A percentile compares a stretch with the other conserved stretches of the same genome.
These are phyloP conservation scores for Amphirosellinia nigrospora DNA, from an alignment of 495 filamentous ascomycete species.

Conservation along the genomic window DNA sequence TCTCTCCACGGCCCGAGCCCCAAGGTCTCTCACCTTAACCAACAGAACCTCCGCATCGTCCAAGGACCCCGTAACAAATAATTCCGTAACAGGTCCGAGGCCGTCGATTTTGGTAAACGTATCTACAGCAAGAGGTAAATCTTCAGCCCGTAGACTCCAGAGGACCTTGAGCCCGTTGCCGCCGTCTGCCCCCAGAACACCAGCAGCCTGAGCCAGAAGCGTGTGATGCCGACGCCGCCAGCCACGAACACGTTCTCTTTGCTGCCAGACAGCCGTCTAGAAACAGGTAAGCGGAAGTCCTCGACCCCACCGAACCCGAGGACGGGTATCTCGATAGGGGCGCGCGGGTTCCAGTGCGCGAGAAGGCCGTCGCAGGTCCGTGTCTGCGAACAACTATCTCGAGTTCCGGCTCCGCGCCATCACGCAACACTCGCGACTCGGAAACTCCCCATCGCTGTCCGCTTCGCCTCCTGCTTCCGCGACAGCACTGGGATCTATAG, in stretches of 20 bases:
- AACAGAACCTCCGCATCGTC: conserved; percentile 30
- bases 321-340: conserved; percentile 66
- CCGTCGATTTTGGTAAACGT: conserved; percentile 57
- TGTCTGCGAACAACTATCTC: conserved; percentile 74
- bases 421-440: not conserved
- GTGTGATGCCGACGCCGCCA: conserved; percentile 82
- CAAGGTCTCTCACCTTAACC: conserved; percentile 38
- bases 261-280: conserved; percentile 28
- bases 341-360: conserved; percentile 59
- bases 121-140: conserved; percentile 68
- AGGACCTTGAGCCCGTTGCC: conserved; percentile 55
- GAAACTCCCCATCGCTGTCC: not conserved
- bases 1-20: conserved; percentile 53
- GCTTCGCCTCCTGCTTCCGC: conserved; percentile 28
- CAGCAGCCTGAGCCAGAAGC: conserved; percentile 65
- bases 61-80: conserved; percentile 67
- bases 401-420: conserved; percentile 50
- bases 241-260: conserved; percentile 63
- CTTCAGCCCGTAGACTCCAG: conserved; percentile 68
- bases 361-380: conserved; percentile 71
- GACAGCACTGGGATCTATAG: conserved; percentile 34
- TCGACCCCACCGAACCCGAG: conserved; percentile 74
- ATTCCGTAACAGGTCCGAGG: conserved; percentile 55
- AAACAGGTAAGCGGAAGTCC: conserved; percentile 40
- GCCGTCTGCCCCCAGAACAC: conserved; percentile 46